These are phyloP conservation scores for Cutaneotrichosporon sp. DNA, from an alignment of 1,284 basidiomycete genomes.

Conservation along the genomic window DNA sequence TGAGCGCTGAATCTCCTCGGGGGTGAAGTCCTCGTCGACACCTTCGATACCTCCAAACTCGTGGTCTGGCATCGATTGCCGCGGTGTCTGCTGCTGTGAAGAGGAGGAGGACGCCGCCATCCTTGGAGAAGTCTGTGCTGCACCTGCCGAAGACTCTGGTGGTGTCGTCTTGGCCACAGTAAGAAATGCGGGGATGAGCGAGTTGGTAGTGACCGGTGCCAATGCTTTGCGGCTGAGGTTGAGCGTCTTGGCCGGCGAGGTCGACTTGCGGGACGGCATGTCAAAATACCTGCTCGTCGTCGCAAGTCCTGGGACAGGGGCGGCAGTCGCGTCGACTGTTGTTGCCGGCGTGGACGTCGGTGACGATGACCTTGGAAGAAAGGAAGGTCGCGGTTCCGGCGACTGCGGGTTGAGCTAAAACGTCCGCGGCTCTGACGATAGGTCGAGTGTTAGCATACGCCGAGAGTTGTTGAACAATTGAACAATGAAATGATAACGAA, in stretches of 20 bases:
- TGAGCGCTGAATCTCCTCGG: slow-evolving; percentile 3
- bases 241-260: no score
- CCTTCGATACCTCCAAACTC: slow-evolving; percentile 14
- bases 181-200: not conserved
- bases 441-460: not conserved
- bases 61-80: not conserved
- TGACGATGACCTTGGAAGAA: not conserved
- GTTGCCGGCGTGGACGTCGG: not conserved
- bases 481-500: not conserved
- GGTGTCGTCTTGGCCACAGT: not conserved
- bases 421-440: not conserved
- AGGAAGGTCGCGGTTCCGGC: not conserved
- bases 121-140: no score
- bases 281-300: no score
- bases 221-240: no score
- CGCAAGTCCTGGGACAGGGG: no score
- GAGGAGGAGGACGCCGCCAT: no score
- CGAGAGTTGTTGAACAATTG: not conserved
- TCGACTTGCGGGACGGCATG: no score
- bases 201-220: not conserved
- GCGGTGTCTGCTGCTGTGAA: no score
- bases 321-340: not conserved
- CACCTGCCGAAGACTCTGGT: not conserved
- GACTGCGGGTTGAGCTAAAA: not conserved
- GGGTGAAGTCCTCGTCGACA: slow-evolving; percentile 9